Percentiles rank a stretch among this genome's conserved stretches.
Conservation (phyloP, 306 rosid genomes). For the Cotoneaster glaucophyllus region DNA sequence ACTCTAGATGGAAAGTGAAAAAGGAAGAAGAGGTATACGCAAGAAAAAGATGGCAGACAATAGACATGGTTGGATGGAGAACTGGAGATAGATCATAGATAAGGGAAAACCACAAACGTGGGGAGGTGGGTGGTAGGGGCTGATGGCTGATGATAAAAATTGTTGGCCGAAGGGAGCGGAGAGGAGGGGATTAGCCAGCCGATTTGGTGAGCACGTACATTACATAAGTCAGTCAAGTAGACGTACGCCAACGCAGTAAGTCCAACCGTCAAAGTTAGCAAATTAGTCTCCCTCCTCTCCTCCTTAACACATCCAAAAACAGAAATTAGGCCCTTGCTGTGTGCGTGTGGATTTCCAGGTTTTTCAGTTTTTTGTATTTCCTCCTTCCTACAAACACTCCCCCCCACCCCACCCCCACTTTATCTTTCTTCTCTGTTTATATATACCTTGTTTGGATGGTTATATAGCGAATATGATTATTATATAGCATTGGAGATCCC, state of each 20-base stretch:
- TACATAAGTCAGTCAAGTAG: background rate
- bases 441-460: background rate
- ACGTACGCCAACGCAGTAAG: background rate
- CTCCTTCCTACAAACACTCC: constrained; percentile 7
- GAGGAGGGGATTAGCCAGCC: too few relatives aligned
- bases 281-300: background rate
- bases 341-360: background rate
- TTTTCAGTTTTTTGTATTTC: background rate
- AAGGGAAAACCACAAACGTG: background rate
- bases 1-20: too few relatives aligned
- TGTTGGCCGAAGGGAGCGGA: background rate
- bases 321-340: background rate
- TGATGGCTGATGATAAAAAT: background rate
- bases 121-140: background rate
- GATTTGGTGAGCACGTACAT: background rate
- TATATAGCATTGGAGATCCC: constrained; percentile 1
- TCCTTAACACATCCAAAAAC: background rate
- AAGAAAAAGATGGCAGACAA: too few relatives aligned
- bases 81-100: too few relatives aligned
- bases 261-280: background rate
- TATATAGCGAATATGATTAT: background rate
- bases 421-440: background rate
- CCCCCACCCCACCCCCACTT: background rate
- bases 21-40: too few relatives aligned
- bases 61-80: too few relatives aligned